phyloP scores from a whole-genome alignment of 345 rosid genomes.

The Cardamine resedifolia region DNA sequence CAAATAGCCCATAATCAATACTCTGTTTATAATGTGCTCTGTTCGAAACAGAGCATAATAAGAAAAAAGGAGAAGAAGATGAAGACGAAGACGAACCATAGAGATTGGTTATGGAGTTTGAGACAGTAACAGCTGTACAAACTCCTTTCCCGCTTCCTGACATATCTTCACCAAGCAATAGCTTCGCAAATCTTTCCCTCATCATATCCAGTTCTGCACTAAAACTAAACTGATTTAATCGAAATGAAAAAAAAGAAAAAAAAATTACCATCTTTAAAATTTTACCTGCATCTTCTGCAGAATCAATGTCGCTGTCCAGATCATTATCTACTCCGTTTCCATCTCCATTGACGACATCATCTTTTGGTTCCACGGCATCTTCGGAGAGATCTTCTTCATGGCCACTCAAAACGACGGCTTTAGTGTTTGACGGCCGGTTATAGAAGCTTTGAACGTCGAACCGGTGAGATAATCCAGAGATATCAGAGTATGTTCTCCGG shows the following conservation, averaged over 20 bases:
- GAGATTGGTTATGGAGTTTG: slow-evolving; percentile 85
- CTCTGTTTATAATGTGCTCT: background rate
- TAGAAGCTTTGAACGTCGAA: slow-evolving; percentile 40
- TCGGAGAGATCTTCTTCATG: slow-evolving; percentile 36
- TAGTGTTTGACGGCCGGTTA: slow-evolving; percentile 32
- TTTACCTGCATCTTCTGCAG: slow-evolving; percentile 39
- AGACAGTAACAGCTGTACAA: slow-evolving; percentile 82
- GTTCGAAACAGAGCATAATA: slow-evolving; percentile 17
- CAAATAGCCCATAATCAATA: slow-evolving; percentile 1
- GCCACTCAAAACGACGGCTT: slow-evolving; percentile 19
- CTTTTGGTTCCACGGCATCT: slow-evolving; percentile 29
- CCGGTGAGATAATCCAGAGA: slow-evolving; percentile 48
- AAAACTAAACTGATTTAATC: background rate
- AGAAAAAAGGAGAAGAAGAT: background rate
- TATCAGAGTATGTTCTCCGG: slow-evolving; percentile 66
- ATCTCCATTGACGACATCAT: slow-evolving; percentile 5
- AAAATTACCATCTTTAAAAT: background rate
- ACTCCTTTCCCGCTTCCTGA: slow-evolving; percentile 94
- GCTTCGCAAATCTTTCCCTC: slow-evolving; percentile 86
- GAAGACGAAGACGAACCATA: slow-evolving; percentile 52
- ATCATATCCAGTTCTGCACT: slow-evolving; percentile 64
- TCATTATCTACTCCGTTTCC: slow-evolving; percentile 13
- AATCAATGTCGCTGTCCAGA: slow-evolving; percentile 30
- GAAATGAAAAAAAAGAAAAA: background rate
- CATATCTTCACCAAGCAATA: slow-evolving; percentile 91